Percentiles rank a stretch among this genome's conserved stretches.
These are phyloP conservation scores for Cercophora sp. DNA, from an alignment of 495 filamentous ascomycete genomes.

Conservation along the genomic window DNA sequence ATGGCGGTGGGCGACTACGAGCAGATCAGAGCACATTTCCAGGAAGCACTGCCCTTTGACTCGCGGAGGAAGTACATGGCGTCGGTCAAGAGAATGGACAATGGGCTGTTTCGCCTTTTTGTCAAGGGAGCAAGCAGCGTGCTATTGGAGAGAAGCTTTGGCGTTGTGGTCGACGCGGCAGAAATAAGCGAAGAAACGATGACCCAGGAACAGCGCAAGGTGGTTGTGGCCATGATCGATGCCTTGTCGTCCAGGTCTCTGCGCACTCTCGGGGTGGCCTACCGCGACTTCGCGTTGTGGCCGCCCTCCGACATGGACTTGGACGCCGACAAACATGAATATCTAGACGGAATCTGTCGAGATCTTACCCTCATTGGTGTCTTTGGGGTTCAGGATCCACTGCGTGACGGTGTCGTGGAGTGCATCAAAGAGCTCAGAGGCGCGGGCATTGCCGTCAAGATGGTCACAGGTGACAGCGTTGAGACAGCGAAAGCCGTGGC, in stretches of 20 bases:
- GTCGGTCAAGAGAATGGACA: conserved; percentile 52
- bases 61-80: conserved; percentile 72
- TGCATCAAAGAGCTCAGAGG: conserved; percentile 70
- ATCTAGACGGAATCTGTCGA: conserved; percentile 65
- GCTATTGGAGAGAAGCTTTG: conserved; percentile 56
- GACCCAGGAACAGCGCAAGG: conserved; percentile 48
- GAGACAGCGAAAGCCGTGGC: conserved; percentile 84
- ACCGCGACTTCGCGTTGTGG: conserved; percentile 73
- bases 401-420: conserved; percentile 67
- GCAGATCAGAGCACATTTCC: too few species aligned
- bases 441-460: conserved; percentile 80
- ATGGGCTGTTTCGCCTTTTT: conserved; percentile 56
- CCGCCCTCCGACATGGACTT: conserved; percentile 57
- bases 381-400: conserved; percentile 76
- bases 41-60: conserved; percentile 71
- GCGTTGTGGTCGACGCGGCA: conserved; percentile 50
- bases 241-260: conserved; percentile 68
- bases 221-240: conserved; percentile 54
- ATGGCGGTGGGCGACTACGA: too few species aligned
- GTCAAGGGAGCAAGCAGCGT: conserved; percentile 74
- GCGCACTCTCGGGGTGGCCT: conserved; percentile 70
- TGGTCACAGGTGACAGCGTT: conserved; percentile 90
- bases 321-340: conserved; percentile 58
- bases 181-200: conserved; percentile 19
- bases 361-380: conserved; percentile 65